These are phyloP conservation scores for Trichosporon inkin DNA, from an alignment of 1,284 basidiomycete genomes.

Conservation along the genomic window DNA sequence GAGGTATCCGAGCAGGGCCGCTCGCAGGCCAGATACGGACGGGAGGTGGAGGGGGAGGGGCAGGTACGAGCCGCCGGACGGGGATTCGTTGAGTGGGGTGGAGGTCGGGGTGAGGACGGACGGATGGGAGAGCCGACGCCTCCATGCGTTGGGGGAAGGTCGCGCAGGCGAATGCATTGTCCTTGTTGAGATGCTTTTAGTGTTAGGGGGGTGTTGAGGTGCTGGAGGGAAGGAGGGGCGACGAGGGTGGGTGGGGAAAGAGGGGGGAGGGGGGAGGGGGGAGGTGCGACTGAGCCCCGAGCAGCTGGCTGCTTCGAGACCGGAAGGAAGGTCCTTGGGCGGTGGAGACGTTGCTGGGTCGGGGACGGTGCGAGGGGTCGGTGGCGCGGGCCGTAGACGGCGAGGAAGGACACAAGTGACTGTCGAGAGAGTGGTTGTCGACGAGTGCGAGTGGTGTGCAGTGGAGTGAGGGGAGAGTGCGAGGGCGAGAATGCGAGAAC, in stretches of 20 bases:
- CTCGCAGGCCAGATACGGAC: conserved; percentile 35
- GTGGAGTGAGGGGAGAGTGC: neutral
- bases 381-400: no score
- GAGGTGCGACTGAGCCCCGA: neutral
- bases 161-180: conserved; percentile 2
- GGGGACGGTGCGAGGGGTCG: no score
- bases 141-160: conserved; percentile 5
- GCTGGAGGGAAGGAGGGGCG: neutral
- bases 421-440: no score
- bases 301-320: no score
- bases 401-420: no score
- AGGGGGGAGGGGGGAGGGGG: neutral
- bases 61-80: neutral
- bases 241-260: neutral
- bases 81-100: neutral
- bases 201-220: neutral
- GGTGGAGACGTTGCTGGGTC: no score
- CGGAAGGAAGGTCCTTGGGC: no score
- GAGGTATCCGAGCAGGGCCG: conserved; percentile 46
- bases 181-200: neutral
- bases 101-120: neutral
- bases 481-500: neutral
- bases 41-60: conserved; percentile 21
- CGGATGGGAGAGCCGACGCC: conserved; percentile 11
- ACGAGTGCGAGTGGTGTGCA: no score